Conservation (phyloP, 305 asterid genomes). For the Lippia alba region DNA sequence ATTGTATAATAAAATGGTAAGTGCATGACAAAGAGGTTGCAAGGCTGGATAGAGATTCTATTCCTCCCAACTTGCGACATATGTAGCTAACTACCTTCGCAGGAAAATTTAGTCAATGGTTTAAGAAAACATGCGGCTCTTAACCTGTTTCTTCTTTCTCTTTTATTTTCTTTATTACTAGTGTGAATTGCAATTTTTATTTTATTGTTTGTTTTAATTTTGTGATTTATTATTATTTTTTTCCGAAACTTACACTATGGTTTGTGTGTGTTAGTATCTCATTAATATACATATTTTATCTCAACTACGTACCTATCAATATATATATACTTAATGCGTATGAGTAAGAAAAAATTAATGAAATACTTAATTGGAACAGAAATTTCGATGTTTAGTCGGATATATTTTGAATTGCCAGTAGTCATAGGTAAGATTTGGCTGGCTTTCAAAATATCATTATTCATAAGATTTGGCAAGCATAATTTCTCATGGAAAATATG, state of each 20-base stretch:
- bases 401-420: not conserved
- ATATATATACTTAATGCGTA: too few species aligned
- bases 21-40: slow-evolving; percentile 22
- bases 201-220: too few species aligned
- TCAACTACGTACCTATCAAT: too few species aligned
- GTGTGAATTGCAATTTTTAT: too few species aligned
- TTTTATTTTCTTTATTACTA: too few species aligned
- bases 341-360: too few species aligned
- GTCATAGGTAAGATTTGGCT: not conserved
- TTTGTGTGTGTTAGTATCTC: too few species aligned
- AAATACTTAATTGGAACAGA: too few species aligned
- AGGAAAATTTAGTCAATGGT: not conserved
- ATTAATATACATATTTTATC: too few species aligned
- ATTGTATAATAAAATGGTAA: not conserved
- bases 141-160: too few species aligned
- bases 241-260: too few species aligned
- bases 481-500: not conserved
- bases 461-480: not conserved
- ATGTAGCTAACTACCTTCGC: not conserved
- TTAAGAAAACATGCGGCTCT: not conserved
- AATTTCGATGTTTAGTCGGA: not conserved
- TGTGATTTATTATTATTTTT: too few species aligned
- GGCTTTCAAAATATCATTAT: slow-evolving; percentile 1
- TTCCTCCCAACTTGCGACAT: slow-evolving; percentile 22
- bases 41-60: slow-evolving; percentile 28